Conservation (phyloP, 2,329 filamentous ascomycete species). For the Fusarium guadeloupense region DNA sequence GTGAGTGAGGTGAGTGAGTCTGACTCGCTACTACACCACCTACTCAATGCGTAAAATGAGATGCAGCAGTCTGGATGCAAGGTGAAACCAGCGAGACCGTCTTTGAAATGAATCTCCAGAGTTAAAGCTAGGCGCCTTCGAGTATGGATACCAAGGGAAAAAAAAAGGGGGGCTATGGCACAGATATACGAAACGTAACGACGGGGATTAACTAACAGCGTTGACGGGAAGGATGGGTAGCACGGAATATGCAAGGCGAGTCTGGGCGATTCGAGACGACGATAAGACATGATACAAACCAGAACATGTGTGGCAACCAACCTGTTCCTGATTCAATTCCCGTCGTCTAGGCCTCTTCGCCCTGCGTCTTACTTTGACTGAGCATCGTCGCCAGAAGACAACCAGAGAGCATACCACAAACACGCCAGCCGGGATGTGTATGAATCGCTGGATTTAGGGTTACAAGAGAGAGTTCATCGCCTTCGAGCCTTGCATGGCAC, state of each 20-base stretch:
- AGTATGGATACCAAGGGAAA: slow-evolving; percentile 9
- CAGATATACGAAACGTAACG: slow-evolving; percentile 13
- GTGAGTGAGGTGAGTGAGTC: no score
- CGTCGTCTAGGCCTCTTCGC: slow-evolving; percentile 15
- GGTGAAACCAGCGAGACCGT: slow-evolving; percentile 23
- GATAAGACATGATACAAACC: slow-evolving; percentile 18
- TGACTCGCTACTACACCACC: slow-evolving; percentile 36
- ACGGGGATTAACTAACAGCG: slow-evolving; percentile 7
- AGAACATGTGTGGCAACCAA: slow-evolving; percentile 7
- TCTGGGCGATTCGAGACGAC: slow-evolving; percentile 26
- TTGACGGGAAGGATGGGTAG: slow-evolving; percentile 7
- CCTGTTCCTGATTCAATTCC: slow-evolving; percentile 22
- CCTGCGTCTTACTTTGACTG: slow-evolving; percentile 17
- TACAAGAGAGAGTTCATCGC: slow-evolving; percentile 18
- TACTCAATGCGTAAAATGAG: slow-evolving; percentile 33
- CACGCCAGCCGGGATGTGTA: slow-evolving; percentile 10
- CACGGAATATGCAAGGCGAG: slow-evolving; percentile 28
- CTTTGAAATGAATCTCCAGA: slow-evolving; percentile 27
- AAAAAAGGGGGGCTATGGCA: slow-evolving; percentile 11
- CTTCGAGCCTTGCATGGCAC: slow-evolving; percentile 36
- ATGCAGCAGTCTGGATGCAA: slow-evolving; percentile 6
- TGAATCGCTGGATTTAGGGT: slow-evolving; percentile 27
- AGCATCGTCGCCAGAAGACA: slow-evolving; percentile 16
- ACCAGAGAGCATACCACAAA: slow-evolving; percentile 11
- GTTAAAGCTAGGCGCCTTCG: slow-evolving; percentile 37